Evolutionary conservation across 768 basidiomycete genomes (phyloP), one percentile per base, ranked within the genome.

Genomic region (Phaffia australis): DNA sequence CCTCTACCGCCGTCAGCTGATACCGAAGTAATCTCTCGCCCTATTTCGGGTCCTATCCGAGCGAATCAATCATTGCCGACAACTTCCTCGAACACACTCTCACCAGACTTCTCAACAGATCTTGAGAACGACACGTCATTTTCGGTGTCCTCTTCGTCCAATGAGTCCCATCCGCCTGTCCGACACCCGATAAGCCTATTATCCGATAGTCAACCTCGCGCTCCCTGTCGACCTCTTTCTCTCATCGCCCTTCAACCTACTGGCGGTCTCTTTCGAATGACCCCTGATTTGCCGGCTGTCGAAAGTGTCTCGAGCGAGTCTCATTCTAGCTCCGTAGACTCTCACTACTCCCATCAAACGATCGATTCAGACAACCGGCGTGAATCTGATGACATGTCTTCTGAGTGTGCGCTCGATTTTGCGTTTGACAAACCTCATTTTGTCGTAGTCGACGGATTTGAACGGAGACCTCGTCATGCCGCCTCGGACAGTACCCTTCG

Each of bases 341-440:
- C 35, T 42, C 35, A 11, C 11, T 42, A 42, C 35, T 42, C 35
- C 11, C 35, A 42, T 4, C 35, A 11, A 42, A 42, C 35, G 35
- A 11, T 42, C 11, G 35, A 42, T 42, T 42, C 35, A 11, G 11
- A 42, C 35, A 42, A 65, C 48, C 55, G 54, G 27, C 48, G 64
- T 16, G 57, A 56, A n/a, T 30, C 27, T 19, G 48, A 46, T 6
- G 64, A 65, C 25, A 58, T 65, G 46, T 57, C 55, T n/a, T 50
- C 47, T 32, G 65, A 66, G 27, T 55, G 51, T 52, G 51, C 60
- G 59, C 65, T 66, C 27, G 50, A 52, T 16, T 61, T 66, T 29
- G 25, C 35, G 8, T 66, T 25, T 3, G 65, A 61, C 50, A 52
- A 27, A 47, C 48, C 7, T 29, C 60, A 25, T 30, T 51, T 21